Evolutionary conservation across 192 early-diverging fungal genomes (phyloP), one percentile per base, ranked within the genome.

Genomic region (Gigaspora rosea): DNA sequence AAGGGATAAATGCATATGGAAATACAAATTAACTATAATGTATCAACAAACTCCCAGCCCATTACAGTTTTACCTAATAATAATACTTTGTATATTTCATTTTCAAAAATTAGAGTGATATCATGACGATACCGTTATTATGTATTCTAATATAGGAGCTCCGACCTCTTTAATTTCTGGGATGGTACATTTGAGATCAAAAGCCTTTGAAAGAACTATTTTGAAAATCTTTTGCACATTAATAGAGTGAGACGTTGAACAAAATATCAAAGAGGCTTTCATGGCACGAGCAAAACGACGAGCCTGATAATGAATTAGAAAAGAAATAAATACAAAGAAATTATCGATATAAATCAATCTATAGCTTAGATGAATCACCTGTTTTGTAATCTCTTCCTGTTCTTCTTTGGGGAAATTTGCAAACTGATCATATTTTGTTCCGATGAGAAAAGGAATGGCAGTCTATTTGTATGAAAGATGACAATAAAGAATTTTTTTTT

Each of bases 141-240:
- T 56, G 13, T 94, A 98, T 82, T 97, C 95, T 74, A 97, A 80
- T 73, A 98, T 95, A 1, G 96, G 96, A 32, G 91, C 94, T 46
- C 96, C 96, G 50, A 93, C 85, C 77, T 96, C 94, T 41, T 90
- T 91, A 54, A 98, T 96, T 80, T 94, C 92, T 11, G 95, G 94
- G 82, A 98, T 94, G 70, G 92, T 97, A 75, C 95, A 96, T 66
- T 92, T 91, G 73, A 98, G 80, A 82, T 98, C 95, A 83, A 97
- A 98, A 9, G 94, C 95, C 80, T 96, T 96, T 61, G 91, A 89
- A 16, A 98, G 79, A 2, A 97, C 93, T 74, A 98, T 96, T 86
- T 98, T 98, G 86, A 97, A 98, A 66, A 98, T 96, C 79, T 96
- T 94, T 87, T 98, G 94, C 47, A 98, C 94, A 74, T 98, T 98